Evolutionary conservation across 2,329 filamentous ascomycete genomes (phyloP).

Genomic region (Samsoniella hepiali): DNA sequence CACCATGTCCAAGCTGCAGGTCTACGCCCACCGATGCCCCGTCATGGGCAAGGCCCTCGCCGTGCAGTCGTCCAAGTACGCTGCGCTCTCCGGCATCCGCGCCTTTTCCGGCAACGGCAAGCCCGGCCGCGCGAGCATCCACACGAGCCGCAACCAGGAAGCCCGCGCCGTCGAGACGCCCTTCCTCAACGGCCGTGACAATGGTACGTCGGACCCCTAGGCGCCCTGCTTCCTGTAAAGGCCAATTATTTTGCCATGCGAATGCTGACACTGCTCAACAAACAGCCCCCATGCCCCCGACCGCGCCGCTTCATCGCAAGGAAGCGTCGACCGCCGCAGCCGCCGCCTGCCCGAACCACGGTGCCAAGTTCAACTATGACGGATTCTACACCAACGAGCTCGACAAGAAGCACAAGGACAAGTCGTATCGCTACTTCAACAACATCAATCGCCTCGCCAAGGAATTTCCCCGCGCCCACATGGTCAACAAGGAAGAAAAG

Average conservation of each 20-base stretch:
- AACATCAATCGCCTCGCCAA: slow-evolving; percentile 98
- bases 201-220: slow-evolving; percentile 39
- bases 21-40: slow-evolving; percentile 90
- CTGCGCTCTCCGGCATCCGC: slow-evolving; percentile 48
- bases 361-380: slow-evolving; percentile 79
- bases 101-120: slow-evolving; percentile 49
- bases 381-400: slow-evolving; percentile 83
- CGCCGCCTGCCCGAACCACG: slow-evolving; percentile 24
- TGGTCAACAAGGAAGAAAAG: slow-evolving; percentile 73
- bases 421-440: slow-evolving; percentile 99
- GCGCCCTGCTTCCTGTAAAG: neutral
- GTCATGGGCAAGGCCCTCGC: slow-evolving; percentile 98
- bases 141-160: slow-evolving; percentile 74
- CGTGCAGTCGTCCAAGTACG: slow-evolving; percentile 66
- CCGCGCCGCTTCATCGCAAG: slow-evolving; percentile 25
- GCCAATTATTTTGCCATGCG: neutral
- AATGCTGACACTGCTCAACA: slow-evolving; percentile 15
- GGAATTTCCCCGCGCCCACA: slow-evolving; percentile 94
- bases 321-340: slow-evolving; percentile 5
- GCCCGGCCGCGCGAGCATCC: slow-evolving; percentile 68
- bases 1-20: slow-evolving; percentile 95
- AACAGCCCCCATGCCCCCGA: slow-evolving; percentile 26
- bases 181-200: slow-evolving; percentile 46
- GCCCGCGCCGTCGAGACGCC: slow-evolving; percentile 71
- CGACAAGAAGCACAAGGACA: slow-evolving; percentile 99